phyloP scores from a whole-genome alignment of 805 yeast species.

The Lipomyces anomalus region DNA sequence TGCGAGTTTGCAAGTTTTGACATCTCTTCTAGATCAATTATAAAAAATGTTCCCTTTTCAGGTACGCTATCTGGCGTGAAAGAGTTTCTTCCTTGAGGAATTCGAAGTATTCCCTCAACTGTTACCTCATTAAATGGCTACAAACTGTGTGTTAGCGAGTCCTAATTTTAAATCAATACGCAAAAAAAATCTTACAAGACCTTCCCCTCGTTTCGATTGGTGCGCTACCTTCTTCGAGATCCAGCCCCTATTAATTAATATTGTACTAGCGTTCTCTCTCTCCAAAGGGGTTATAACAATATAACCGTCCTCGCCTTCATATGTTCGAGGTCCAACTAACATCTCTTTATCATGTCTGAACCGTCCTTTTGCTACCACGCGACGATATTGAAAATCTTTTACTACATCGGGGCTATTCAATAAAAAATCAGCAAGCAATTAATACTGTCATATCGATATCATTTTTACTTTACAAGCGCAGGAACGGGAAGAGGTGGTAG shows the following conservation, averaged over 20 bases:
- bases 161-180: background rate
- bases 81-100: constrained; percentile 41
- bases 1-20: constrained; percentile 57
- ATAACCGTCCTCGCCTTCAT: constrained; percentile 71
- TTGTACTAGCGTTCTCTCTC: constrained; percentile 69
- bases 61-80: constrained; percentile 68
- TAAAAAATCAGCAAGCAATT: constrained; percentile 23
- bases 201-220: constrained; percentile 51
- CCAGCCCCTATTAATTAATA: constrained; percentile 91
- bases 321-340: constrained; percentile 83
- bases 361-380: constrained; percentile 68
- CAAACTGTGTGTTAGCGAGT: background rate
- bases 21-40: constrained; percentile 79
- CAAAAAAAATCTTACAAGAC: constrained; percentile 38
- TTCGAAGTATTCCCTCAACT: constrained; percentile 63
- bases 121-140: constrained; percentile 64
- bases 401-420: constrained; percentile 53
- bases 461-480: constrained; percentile 25
- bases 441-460: no score
- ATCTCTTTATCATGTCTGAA: constrained; percentile 82
- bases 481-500: constrained; percentile 72
- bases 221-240: constrained; percentile 60
- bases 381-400: constrained; percentile 72
- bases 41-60: constrained; percentile 64
- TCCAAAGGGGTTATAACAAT: constrained; percentile 74